Conservation (phyloP, 768 basidiomycete genomes). For the Auricularia heimuer region DNA sequence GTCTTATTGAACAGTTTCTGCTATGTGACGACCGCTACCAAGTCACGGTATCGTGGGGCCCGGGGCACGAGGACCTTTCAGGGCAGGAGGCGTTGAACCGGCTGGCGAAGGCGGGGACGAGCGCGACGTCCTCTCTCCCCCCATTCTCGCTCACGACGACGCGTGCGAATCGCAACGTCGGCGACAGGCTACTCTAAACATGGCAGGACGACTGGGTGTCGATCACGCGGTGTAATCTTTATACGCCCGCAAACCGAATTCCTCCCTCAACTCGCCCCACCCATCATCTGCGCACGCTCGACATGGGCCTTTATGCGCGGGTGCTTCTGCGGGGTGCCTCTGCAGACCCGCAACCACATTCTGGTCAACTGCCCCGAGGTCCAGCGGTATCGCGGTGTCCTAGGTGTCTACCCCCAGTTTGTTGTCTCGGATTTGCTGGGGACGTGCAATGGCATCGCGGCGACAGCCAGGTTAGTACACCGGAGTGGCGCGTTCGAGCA, state of each 20-base stretch:
- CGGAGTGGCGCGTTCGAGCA: neutral
- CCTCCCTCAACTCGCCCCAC: neutral
- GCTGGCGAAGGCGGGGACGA: neutral
- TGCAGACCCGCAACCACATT: conserved; percentile 19
- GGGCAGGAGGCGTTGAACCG: neutral
- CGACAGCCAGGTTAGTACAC: conserved; percentile 14
- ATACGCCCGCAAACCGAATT: neutral
- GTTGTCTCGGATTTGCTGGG: conserved; percentile 15
- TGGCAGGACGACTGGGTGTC: neutral
- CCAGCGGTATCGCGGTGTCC: conserved; percentile 11
- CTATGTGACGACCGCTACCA: neutral
- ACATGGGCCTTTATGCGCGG: conserved; percentile 6
- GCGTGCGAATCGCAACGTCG: neutral
- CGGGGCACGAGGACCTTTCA: neutral
- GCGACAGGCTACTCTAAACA: neutral
- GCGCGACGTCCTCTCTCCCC: neutral
- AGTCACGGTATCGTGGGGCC: neutral
- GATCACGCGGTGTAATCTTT: neutral
- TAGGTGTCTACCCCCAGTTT: conserved; percentile 9
- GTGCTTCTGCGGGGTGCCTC: conserved; percentile 17
- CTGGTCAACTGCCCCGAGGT: conserved; percentile 16
- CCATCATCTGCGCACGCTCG: neutral
- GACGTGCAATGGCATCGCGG: conserved; percentile 15
- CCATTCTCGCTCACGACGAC: neutral
- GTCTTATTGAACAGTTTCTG: neutral